Base-by-base conservation (phyloP, 371 early-diverging fungal species). In the Fennellomyces sp. region DNA sequence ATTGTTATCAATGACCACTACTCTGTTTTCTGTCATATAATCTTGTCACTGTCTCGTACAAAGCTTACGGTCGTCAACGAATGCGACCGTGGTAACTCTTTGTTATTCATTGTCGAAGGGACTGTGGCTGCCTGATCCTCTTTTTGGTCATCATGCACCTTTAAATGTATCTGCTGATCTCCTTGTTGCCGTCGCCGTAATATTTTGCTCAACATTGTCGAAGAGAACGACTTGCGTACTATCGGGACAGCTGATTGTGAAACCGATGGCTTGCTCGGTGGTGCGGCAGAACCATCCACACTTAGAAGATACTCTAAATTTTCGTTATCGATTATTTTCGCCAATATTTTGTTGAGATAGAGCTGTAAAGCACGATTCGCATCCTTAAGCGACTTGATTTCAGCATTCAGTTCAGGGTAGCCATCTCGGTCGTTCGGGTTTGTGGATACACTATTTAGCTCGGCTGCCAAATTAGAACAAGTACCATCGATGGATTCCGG, bases 291-390 rank as follows among this genome's bases (percentile, higher is more conserved):
- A 41, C n/a, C n/a, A 41, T 70, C 63, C n/a, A 66, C 56, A 25
- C 60, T 65, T 1, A 74, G 33, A 5, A 68, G 63, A 7, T 55
- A 25, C 29, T 68, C 64, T 36, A 68, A 36, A 7, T 58, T 53
- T 26, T 66, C 59, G 56, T 70, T 73, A 23, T 65, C 58, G 47
- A 84, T 50, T 55, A 83, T 81, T 48, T 80, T 72, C 47, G 62
- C 63, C n/a, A 89, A 66, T 38, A 91, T 88, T 67, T 85, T 91
- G 72, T 82, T 75, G 68, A 91, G 77, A 52, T 91, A 91, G 15
- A 86, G 69, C 23, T 70, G 62, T 33, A 89, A 64, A 2, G 88
- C 86, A 23, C 80, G 78, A 66, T 86, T 87, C 45, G 86, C 76
- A 42, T 88, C 87, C 59, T 73, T 71, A 30, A 86, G 68, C 17